phyloP scores from a whole-genome alignment of 495 filamentous ascomycete species.

The Talaromyces wortmannii region DNA sequence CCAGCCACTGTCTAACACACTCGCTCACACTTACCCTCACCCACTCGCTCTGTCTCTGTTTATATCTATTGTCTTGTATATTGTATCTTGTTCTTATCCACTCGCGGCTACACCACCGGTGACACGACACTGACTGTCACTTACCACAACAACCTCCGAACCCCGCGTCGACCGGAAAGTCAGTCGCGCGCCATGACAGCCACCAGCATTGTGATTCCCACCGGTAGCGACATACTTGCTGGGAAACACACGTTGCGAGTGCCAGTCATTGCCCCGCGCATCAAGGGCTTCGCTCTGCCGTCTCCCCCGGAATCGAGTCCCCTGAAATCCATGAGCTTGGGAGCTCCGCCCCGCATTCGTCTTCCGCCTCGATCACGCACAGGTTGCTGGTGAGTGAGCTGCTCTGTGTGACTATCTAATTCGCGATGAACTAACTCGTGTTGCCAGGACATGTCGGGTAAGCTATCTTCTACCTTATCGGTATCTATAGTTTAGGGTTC shows the following conservation, averaged over 20 bases:
- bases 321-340: constrained; percentile 10
- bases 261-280: constrained; percentile 44
- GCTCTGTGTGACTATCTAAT: constrained; percentile 7
- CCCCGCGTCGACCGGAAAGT: no score
- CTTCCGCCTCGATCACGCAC: constrained; percentile 47
- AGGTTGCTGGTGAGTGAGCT: constrained; percentile 44
- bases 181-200: constrained; percentile 19
- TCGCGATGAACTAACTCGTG: constrained; percentile 6
- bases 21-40: no score
- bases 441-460: constrained; percentile 43
- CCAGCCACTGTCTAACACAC: not conserved
- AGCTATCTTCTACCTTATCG: constrained; percentile 12
- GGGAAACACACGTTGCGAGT: constrained; percentile 31
- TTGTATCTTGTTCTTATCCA: not conserved
- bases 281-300: constrained; percentile 16
- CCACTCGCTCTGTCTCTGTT: no score
- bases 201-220: constrained; percentile 30
- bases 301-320: constrained; percentile 1
- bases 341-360: constrained; percentile 35
- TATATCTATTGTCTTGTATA: no score
- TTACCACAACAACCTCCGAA: no score
- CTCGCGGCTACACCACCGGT: not conserved
- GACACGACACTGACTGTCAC: no score
- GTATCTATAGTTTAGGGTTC: not conserved
- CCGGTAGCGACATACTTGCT: constrained; percentile 23